Base-by-base conservation (phyloP, 495 filamentous ascomycete species). In the Chaetomium cochliodes region DNA sequence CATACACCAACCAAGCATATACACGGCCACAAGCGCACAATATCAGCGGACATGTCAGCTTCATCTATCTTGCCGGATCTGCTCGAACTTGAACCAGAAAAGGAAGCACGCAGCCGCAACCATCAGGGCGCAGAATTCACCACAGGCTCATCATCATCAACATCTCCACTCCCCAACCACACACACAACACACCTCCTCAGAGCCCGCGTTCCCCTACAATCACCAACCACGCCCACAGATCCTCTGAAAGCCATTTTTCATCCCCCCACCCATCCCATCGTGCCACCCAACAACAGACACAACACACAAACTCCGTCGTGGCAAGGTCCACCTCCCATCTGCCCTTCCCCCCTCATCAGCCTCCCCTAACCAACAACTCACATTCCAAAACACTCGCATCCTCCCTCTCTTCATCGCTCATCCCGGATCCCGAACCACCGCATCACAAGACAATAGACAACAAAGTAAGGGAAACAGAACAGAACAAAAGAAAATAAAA, bases 51-150 rank as follows among this genome's bases (percentile, higher is more conserved):
- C 58, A 52, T 18, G 52, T 39, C 33, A 62, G 58, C 59, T 62
- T 62, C 33, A 52, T 39, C 30, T 53, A 62, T 62, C 59, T 53
- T 62, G 59, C 33, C 47, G 30, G 47, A 42, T 16, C 59, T 52
- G 58, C 33, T 12, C 33, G 12, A 42, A 11, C 59, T 41, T 22
- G 25, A 25, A 5, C 26, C n/a, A n/a, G n/a, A n/a, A 42, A 44
- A 18, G 28, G 3, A 11, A 46, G 28, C n/a, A 49, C 25, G 22
- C 55, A 44, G 13, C 22, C 33, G 23, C 20, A n/a, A 41, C 2
- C 41, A 39, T 41, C 26, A 2, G 26, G 42, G 57, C 42, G 23
- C 28, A 18, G 26, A 50, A 49, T 30, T 11, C 28, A 51, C 2
- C 20, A 15, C 44, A 51, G 9, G 8, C 53, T 39, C 20, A 23